Evolutionary conservation across 2,329 filamentous ascomycete species (phyloP).

Genomic region (Seiridium cupressi): DNA sequence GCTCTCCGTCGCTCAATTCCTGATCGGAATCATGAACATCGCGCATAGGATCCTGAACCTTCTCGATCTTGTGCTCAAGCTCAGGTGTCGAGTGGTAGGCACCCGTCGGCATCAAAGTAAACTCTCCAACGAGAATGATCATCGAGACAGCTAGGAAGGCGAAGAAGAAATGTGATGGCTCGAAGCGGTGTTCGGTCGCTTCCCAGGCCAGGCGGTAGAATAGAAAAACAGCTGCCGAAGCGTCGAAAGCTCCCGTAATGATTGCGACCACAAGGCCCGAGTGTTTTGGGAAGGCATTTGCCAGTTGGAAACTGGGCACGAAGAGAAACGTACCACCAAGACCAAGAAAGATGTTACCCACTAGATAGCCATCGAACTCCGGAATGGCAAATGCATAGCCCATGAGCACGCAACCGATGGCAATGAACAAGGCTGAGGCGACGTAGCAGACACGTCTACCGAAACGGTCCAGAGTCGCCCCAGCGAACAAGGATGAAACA

Average conservation of each 20-base stretch:
- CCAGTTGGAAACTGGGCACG: conserved; percentile 63
- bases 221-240: conserved; percentile 60
- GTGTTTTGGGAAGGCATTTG: conserved; percentile 61
- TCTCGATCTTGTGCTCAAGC: conserved; percentile 37
- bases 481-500: conserved; percentile 64
- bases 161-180: conserved; percentile 39
- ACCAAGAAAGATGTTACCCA: conserved; percentile 58
- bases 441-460: conserved; percentile 63
- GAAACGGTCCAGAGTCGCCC: conserved; percentile 64
- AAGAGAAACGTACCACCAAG: conserved; percentile 64
- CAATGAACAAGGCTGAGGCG: conserved; percentile 56
- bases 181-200: conserved; percentile 30
- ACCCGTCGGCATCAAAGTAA: conserved; percentile 35
- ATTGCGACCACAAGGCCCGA: conserved; percentile 60
- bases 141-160: conserved; percentile 34
- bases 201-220: conserved; percentile 58
- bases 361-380: conserved; percentile 57
- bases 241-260: conserved; percentile 63
- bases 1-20: conserved; percentile 44
- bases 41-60: conserved; percentile 31
- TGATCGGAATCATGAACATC: conserved; percentile 54
- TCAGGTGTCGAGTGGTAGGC: conserved; percentile 37
- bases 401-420: conserved; percentile 57
- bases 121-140: conserved; percentile 34
- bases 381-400: conserved; percentile 54